A percentile compares a stretch with the other conserved stretches of the same genome.
Conservation (phyloP, 2,329 filamentous ascomycete genomes). For the Atkinsonella hypoxylon region DNA sequence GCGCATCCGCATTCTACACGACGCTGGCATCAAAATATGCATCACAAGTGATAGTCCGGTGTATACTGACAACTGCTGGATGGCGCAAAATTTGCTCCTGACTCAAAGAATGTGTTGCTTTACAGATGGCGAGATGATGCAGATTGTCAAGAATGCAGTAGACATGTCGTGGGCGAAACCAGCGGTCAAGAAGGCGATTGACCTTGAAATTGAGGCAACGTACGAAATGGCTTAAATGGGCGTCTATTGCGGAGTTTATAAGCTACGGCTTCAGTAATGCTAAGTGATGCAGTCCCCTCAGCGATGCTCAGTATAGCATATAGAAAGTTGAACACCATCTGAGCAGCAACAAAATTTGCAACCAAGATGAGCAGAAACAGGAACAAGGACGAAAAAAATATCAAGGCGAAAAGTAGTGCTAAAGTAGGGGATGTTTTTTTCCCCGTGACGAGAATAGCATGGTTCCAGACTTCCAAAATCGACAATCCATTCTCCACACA, state of each 20-base stretch:
- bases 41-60: slow-evolving; percentile 63
- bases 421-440: no score
- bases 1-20: slow-evolving; percentile 37
- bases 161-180: slow-evolving; percentile 33
- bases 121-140: slow-evolving; percentile 28
- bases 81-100: slow-evolving; percentile 34
- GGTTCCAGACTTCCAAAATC: no score
- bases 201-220: background rate
- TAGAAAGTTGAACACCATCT: no score
- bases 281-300: no score
- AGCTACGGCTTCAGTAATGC: background rate
- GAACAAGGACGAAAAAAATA: no score
- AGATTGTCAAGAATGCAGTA: slow-evolving; percentile 29
- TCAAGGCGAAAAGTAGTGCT: no score
- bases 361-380: no score
- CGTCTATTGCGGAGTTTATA: background rate
- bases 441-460: no score
- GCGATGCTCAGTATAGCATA: no score
- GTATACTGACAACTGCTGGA: slow-evolving; percentile 44
- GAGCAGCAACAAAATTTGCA: no score
- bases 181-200: slow-evolving; percentile 19
- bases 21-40: slow-evolving; percentile 50
- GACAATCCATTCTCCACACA: no score
- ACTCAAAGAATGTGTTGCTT: slow-evolving; percentile 28
- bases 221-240: background rate